Evolutionary conservation across 148 eudicot genomes (phyloP).

Genomic region (Hydrangea macrophylla): DNA sequence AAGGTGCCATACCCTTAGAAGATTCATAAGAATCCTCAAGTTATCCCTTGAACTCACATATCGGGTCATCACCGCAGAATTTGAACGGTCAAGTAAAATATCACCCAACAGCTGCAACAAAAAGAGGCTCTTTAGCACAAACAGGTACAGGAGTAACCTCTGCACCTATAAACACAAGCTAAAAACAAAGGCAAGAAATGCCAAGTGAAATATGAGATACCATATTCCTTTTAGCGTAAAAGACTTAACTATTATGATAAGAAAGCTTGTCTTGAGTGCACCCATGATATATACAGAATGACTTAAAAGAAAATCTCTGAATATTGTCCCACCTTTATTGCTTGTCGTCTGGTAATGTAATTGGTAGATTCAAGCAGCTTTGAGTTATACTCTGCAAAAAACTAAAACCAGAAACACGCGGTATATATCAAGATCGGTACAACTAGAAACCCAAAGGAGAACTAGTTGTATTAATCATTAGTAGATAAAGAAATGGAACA

Average conservation of each 20-base stretch:
- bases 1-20: constrained; percentile 54
- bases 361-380: constrained; percentile 85
- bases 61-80: constrained; percentile 67
- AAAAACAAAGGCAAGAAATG: not conserved
- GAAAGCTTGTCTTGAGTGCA: constrained; percentile 18
- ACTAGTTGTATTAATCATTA: too few relatives aligned
- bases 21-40: constrained; percentile 79
- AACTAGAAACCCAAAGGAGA: not conserved
- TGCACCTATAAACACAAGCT: not conserved
- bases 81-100: constrained; percentile 81
- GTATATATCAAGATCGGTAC: not conserved
- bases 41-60: constrained; percentile 75
- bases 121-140: not conserved
- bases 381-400: constrained; percentile 68
- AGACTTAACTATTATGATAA: not conserved
- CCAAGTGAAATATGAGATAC: not conserved
- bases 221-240: not conserved
- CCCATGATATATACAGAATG: not conserved
- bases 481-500: too few relatives aligned
- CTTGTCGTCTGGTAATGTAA: constrained; percentile 88
- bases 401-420: constrained; percentile 23
- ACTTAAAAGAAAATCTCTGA: not conserved
- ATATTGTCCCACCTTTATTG: constrained; percentile 55
- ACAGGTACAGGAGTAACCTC: not conserved
- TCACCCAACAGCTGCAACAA: constrained; percentile 68